Conservation (phyloP, 2,329 filamentous ascomycete species). For the Nemania sp. region DNA sequence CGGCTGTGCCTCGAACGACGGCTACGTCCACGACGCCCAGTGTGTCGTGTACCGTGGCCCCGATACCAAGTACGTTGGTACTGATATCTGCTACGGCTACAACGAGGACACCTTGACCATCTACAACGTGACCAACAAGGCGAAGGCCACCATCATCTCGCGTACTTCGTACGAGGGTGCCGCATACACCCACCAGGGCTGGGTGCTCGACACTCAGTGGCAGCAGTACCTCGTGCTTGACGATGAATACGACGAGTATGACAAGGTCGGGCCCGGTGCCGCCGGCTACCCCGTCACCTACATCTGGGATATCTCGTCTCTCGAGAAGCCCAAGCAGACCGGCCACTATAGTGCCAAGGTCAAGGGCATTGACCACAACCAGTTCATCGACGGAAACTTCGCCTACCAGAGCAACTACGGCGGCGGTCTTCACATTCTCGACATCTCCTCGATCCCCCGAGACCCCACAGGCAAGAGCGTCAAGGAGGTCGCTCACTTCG, state of each 20-base stretch:
- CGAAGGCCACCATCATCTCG: conserved; percentile 49
- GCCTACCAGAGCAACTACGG: conserved; percentile 52
- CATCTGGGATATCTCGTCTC: conserved; percentile 50
- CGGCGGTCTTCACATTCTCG: conserved; percentile 45
- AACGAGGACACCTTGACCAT: conserved; percentile 57
- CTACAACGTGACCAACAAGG: conserved; percentile 56
- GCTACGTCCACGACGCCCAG: conserved; percentile 66
- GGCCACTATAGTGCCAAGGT: conserved; percentile 46
- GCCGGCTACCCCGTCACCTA: conserved; percentile 49
- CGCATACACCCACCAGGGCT: conserved; percentile 60
- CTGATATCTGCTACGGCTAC: conserved; percentile 60
- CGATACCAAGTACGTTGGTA: conserved; percentile 49
- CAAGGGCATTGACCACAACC: conserved; percentile 50
- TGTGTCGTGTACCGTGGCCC: conserved; percentile 60
- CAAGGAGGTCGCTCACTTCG: conserved; percentile 49
- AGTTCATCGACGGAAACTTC: conserved; percentile 46
- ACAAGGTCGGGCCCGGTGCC: conserved; percentile 44
- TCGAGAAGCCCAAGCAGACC: conserved; percentile 47
- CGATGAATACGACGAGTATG: conserved; percentile 54
- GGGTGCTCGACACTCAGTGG: conserved; percentile 48
- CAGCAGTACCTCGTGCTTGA: conserved; percentile 49
- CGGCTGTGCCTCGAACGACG: conserved; percentile 59
- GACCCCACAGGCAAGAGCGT: conserved; percentile 40
- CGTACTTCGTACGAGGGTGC: conserved; percentile 58
- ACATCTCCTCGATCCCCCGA: conserved; percentile 40